phyloP scores from a whole-genome alignment of 345 rosid species.

The Populus davidiana region DNA sequence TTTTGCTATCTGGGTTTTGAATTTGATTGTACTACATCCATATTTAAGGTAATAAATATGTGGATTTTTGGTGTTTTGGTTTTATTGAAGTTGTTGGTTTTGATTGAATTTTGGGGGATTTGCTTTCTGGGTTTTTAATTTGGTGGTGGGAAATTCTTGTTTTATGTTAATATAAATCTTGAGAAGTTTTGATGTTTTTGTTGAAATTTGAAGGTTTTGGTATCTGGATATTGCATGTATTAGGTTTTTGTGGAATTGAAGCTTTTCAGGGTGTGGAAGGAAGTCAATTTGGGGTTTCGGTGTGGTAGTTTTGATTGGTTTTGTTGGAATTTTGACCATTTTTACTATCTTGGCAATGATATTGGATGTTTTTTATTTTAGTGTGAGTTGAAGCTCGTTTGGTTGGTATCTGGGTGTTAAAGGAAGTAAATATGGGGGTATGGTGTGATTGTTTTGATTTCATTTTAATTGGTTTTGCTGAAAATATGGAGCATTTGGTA shows the following conservation, averaged over 20 bases:
- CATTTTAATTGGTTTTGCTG: background rate
- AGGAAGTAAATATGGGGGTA: background rate
- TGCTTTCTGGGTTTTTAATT: background rate
- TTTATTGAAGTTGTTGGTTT: background rate
- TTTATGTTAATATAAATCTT: background rate
- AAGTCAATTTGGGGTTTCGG: background rate
- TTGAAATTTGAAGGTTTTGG: background rate
- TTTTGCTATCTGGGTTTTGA: conserved; percentile 14
- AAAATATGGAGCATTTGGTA: background rate
- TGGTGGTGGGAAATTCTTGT: background rate
- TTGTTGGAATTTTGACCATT: background rate
- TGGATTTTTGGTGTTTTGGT: background rate
- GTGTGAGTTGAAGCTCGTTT: background rate
- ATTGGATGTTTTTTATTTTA: background rate
- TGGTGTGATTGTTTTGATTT: background rate
- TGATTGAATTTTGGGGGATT: background rate
- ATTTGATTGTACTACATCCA: conserved; percentile 84
- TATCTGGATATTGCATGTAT: background rate
- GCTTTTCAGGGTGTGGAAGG: background rate
- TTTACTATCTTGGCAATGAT: background rate
- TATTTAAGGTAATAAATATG: conserved; percentile 50
- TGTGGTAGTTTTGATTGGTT: background rate
- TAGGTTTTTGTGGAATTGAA: background rate
- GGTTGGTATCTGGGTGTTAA: background rate
- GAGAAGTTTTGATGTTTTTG: background rate